Evolutionary conservation across 2,329 filamentous ascomycete genomes (phyloP).

Genomic region (Hypoxylon sp.): DNA sequence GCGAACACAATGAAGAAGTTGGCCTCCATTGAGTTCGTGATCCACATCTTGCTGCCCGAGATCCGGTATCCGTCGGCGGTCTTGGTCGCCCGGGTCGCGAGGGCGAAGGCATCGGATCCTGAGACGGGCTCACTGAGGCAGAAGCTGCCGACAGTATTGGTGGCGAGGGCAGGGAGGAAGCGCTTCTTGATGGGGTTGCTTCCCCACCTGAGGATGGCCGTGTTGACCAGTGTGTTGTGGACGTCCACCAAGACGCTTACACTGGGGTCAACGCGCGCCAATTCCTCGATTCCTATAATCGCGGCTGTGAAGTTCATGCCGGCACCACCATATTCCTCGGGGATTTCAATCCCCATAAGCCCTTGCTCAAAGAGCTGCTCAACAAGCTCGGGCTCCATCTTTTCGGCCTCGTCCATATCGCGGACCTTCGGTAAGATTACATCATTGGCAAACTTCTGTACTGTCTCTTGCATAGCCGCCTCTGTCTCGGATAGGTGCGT

Average conservation of each 20-base stretch:
- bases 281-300: conserved; percentile 96
- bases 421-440: conserved; percentile 91
- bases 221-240: conserved; percentile 98
- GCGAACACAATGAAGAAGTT: conserved; percentile 98
- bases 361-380: conserved; percentile 98
- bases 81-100: conserved; percentile 90
- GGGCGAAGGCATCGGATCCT: conserved; percentile 94
- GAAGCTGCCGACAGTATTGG: conserved; percentile 91
- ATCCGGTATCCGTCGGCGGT: conserved; percentile 88
- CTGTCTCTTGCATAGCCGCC: conserved; percentile 87
- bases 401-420: conserved; percentile 97
- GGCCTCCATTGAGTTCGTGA: conserved; percentile 96
- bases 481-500: conserved; percentile 93
- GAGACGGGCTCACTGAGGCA: conserved; percentile 93
- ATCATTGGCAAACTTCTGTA: conserved; percentile 91
- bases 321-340: conserved; percentile 94
- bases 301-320: conserved; percentile 99
- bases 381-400: conserved; percentile 89
- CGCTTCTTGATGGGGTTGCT: conserved; percentile 83
- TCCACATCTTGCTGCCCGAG: conserved; percentile 98
- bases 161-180: conserved; percentile 91
- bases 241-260: conserved; percentile 97
- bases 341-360: conserved; percentile 97
- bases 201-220: conserved; percentile 88
- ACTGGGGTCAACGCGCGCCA: conserved; percentile 92